Evolutionary conservation across 2,329 filamentous ascomycete genomes (phyloP), one percentile per base, ranked within the genome.

Genomic region (Rutstroemia sp.): DNA sequence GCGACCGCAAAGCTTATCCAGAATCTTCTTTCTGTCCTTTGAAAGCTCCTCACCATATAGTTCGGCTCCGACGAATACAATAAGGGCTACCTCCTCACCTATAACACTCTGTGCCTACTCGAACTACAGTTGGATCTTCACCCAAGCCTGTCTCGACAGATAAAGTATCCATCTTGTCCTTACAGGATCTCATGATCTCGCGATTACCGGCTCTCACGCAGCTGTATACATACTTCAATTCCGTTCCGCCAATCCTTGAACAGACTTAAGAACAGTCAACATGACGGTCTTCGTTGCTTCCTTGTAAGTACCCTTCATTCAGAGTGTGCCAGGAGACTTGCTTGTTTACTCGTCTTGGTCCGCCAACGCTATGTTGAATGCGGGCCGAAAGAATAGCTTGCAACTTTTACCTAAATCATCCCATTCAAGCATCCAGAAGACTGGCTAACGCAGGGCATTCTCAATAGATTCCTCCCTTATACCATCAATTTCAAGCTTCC

Each of bases 401-500:
- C 17, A 17, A 7, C 10, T 42, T n/a, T n/a, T 17, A 9, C 16
- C 39, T 8, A 10, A 3, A 42, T 9, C 17, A 42, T 5, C 8
- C 39, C 6, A 42, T 42, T 42, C 4, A 42, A 42, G 16, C 16
- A 42, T 19, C 17, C 9, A 5, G 9, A 6, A 42, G 7, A 19
- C 39, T 6, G 19, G 6, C n/a, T 23, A 23, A 45, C 17, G 39
- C 16, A 45, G 48, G 16, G 41, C 37, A 23, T 19, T 14, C 7
- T 30, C 21, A 27, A 27, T 69, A 96, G 92, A 57, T 96, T 96
- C 70, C 81, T 96, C 38, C 92, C 92, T 37, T 92, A 95, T 71
- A 97, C 92, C 42, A 79, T 96, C 67, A 86, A 95, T 71, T 97
- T 97, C 71, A 85, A 86, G 64, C 78, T 88, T 56, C 81, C 82